A percentile compares a stretch with the other conserved stretches of the same genome.
Conservation (phyloP, 768 basidiomycete genomes). For the Leccinum uliginosum region DNA sequence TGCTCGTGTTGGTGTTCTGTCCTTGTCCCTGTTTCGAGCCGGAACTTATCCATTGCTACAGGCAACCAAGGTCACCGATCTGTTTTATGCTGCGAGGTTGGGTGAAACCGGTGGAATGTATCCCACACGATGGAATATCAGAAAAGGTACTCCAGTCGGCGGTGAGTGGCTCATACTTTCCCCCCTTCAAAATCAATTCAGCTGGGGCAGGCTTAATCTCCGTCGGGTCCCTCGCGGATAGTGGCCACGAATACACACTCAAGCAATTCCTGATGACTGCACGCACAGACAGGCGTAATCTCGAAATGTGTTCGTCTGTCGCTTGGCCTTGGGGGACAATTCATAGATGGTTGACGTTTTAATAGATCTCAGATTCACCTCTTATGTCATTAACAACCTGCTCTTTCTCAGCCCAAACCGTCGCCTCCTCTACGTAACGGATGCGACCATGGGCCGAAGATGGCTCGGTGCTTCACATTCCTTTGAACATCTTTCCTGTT, state of each 20-base stretch:
- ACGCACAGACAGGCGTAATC: constrained; percentile 52
- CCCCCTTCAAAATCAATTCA: neutral
- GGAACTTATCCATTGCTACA: constrained; percentile 16
- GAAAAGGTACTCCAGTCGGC: constrained; percentile 39
- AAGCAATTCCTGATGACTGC: constrained; percentile 69
- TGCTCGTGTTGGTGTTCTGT: constrained; percentile 39
- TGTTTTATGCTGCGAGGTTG: constrained; percentile 44
- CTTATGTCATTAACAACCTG: constrained; percentile 56
- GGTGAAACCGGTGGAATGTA: constrained; percentile 55
- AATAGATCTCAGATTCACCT: constrained; percentile 57
- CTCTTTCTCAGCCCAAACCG: constrained; percentile 18
- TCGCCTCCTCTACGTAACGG: constrained; percentile 54
- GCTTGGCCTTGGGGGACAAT: neutral
- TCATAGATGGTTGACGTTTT: neutral
- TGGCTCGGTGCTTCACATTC: constrained; percentile 36
- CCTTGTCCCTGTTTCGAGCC: neutral
- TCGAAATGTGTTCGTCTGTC: constrained; percentile 59
- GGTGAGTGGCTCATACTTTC: constrained; percentile 33
- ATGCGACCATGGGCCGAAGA: constrained; percentile 29
- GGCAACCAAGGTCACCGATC: constrained; percentile 46
- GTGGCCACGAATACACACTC: constrained; percentile 72
- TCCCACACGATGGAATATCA: constrained; percentile 53
- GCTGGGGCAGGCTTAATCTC: constrained; percentile 37
- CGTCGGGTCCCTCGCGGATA: constrained; percentile 64
- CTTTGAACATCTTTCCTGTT: constrained; percentile 74